Evolutionary conservation across 2,329 filamentous ascomycete species (phyloP).

Genomic region (Orbilia quercus): DNA sequence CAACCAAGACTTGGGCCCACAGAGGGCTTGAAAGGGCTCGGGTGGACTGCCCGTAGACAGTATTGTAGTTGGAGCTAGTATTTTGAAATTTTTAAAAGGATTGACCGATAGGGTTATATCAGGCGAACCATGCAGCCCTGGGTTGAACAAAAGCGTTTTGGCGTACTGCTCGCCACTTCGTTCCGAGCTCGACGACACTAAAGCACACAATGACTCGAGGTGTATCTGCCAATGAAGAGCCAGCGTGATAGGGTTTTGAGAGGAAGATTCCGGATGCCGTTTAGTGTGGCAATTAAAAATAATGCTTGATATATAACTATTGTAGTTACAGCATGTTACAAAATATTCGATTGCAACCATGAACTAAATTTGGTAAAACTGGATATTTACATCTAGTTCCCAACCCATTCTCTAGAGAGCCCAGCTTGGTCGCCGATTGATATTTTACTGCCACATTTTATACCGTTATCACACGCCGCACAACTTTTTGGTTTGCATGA

Average conservation of each 20-base stretch:
- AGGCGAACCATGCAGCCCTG: neutral
- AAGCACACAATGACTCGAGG: no score
- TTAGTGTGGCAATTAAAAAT: no score
- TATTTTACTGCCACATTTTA: neutral
- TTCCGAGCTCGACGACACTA: neutral
- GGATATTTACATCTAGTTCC: no score
- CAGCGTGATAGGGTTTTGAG: no score
- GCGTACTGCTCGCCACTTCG: slow-evolving; percentile 1
- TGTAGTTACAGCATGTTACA: no score
- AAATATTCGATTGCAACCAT: no score
- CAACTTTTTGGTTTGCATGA: no score
- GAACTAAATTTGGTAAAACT: no score
- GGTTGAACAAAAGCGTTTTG: neutral
- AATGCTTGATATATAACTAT: no score
- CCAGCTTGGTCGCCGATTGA: neutral
- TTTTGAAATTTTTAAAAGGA: neutral
- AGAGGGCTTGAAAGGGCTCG: slow-evolving; percentile 4
- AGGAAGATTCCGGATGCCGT: no score
- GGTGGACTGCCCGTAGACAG: neutral
- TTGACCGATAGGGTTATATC: neutral
- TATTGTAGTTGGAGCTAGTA: neutral
- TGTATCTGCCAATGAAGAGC: no score
- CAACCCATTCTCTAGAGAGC: no score
- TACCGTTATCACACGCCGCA: slow-evolving; percentile 4
- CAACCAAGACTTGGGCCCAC: neutral